Conservation (phyloP, 768 basidiomycete genomes). For the Lyophyllum shimeji region DNA sequence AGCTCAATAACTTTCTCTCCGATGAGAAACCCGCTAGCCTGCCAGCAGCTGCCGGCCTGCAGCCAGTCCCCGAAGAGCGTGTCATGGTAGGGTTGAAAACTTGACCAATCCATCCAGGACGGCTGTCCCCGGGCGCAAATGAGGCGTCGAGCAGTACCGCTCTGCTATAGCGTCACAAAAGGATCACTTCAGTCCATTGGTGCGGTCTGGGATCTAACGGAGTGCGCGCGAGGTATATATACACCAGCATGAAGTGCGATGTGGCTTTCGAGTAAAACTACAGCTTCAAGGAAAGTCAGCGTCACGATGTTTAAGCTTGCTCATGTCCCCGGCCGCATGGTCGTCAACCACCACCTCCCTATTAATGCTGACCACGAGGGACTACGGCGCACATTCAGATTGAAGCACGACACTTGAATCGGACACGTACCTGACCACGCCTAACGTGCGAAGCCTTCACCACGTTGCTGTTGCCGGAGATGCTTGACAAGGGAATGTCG, state of each 20-base stretch:
- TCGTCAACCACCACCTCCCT: conserved; percentile 6
- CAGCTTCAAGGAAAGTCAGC: neutral
- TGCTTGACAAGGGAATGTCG: conserved; percentile 2
- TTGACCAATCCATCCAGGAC: neutral
- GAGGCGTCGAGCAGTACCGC: neutral
- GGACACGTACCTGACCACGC: conserved; percentile 2
- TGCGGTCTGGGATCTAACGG: no score
- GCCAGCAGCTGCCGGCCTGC: no score
- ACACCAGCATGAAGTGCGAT: no score
- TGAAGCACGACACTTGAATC: no score
- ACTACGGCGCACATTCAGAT: neutral
- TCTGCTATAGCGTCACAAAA: no score
- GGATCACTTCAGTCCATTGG: no score
- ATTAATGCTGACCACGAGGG: conserved; percentile 17
- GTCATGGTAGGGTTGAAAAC: neutral
- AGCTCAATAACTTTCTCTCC: no score
- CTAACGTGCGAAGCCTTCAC: neutral
- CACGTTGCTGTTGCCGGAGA: neutral
- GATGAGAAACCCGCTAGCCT: no score
- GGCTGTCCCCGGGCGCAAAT: neutral
- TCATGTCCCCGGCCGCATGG: conserved; percentile 3
- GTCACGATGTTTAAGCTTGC: neutral
- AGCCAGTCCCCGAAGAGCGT: neutral
- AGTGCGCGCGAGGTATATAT: no score
- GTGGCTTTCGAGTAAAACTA: neutral